A percentile compares a stretch with the other conserved stretches of the same genome.
These are phyloP conservation scores for Aspergillus viridinutans DNA, from an alignment of 2,329 filamentous ascomycete genomes.

Conservation along the genomic window DNA sequence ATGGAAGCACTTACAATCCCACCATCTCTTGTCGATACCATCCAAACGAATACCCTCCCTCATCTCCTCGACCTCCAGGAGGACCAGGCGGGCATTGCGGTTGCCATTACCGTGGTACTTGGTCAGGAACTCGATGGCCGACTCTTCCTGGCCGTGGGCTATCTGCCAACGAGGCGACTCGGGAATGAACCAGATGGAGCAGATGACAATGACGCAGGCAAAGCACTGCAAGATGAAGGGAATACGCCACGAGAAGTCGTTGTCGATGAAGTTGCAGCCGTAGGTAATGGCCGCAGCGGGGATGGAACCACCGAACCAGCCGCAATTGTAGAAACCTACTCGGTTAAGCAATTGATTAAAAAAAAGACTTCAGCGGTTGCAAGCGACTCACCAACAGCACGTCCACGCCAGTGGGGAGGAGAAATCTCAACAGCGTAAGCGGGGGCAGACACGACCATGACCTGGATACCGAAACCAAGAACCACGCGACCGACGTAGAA, in stretches of 20 bases:
- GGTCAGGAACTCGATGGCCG: conserved; percentile 18
- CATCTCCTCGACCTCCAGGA: conserved; percentile 26
- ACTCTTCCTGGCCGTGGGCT: conserved; percentile 19
- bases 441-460: conserved; percentile 49
- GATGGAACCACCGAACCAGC: conserved; percentile 51
- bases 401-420: conserved; percentile 50
- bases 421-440: conserved; percentile 48
- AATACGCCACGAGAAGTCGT: conserved; percentile 56
- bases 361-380: neutral
- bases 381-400: conserved; percentile 38
- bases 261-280: conserved; percentile 44
- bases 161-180: conserved; percentile 29
- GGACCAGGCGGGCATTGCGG: conserved; percentile 21
- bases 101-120: conserved; percentile 28
- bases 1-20: conserved; percentile 39
- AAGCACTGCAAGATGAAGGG: conserved; percentile 64
- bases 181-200: conserved; percentile 59
- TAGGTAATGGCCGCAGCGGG: conserved; percentile 50
- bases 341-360: neutral
- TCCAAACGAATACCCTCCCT: conserved; percentile 41
- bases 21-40: conserved; percentile 47
- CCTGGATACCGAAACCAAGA: conserved; percentile 45
- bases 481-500: conserved; percentile 48
- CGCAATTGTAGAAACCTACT: conserved; percentile 49
- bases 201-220: conserved; percentile 54